Base-by-base conservation (phyloP, 2,329 filamentous ascomycete species). In the Sclerotinia sclerotiorum region DNA sequence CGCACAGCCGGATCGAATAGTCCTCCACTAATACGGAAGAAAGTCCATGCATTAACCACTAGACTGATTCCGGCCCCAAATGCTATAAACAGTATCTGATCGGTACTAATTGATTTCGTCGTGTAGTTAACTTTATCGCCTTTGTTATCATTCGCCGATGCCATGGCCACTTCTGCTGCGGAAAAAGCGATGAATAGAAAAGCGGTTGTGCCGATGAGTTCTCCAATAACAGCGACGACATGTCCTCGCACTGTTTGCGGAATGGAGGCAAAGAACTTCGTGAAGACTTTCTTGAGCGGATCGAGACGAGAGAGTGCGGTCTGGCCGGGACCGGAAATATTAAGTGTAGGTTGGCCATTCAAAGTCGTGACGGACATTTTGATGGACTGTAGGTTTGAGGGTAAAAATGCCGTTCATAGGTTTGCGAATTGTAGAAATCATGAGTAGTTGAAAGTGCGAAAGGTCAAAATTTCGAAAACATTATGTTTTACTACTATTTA, bases 21-120 rank as follows among this genome's bases (percentile, higher is more conserved):
- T 3, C 82, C 82, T 32, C 83, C 83, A 3, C 81, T 82, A 42
- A 85, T 79, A 21, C 83, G 79, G 72, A 82, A 85, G 73, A 85
- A 85, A 1, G 83, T 80, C 83, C 84, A 85, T 5, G 81, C 82
- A 70, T 84, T 84, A 65, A 83, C 82, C 2, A 80, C 80, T 65
- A 84, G 74, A 29, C 39, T 68, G 52, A 68, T 73, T 15, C 74
- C 76, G 58, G 72, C 73, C 0, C 68, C 68, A 42, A 73, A 62
- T 15, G 69, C 44, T 44, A 67, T 65, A 68, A 77, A 79, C 5
- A 79, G 48, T 27, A 69, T 58, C 24, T 61, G 56, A 21, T 24
- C 56, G 8, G 82, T 82, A 8, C 27, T 32, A 27, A 68, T 68
- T 5, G 66, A 68, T 57, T 65, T 68, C 6, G 60, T 39, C 10